These are phyloP conservation scores for Ustilago cynodontis DNA, from an alignment of 1,284 basidiomycete species.

Conservation along the genomic window DNA sequence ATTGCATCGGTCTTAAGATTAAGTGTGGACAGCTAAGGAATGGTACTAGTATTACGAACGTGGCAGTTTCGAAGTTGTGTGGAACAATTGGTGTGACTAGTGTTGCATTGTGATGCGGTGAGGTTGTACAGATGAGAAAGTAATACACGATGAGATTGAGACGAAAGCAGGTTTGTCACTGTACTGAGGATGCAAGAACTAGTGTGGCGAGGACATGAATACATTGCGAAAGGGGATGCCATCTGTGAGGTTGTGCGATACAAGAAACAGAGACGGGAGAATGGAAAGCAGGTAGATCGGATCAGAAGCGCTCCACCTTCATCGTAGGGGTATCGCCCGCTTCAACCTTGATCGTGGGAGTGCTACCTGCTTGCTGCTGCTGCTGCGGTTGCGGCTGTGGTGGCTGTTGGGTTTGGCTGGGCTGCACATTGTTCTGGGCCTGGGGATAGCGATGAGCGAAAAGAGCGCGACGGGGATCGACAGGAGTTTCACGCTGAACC, in stretches of 20 bases:
- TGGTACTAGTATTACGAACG: neutral
- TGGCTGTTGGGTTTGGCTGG: neutral
- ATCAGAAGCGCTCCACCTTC: neutral
- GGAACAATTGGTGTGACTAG: neutral
- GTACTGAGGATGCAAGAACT: neutral
- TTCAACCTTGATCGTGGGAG: neutral
- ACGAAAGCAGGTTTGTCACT: neutral
- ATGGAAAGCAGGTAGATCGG: neutral
- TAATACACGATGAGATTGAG: neutral
- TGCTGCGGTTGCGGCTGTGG: neutral
- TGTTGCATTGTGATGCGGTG: neutral
- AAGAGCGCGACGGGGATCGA: conserved; percentile 10
- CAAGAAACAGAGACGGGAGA: neutral
- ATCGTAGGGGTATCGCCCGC: neutral
- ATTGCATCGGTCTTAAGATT: conserved; percentile 1
- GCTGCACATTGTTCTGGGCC: neutral
- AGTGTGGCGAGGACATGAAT: too few relatives aligned
- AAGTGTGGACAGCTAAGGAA: neutral
- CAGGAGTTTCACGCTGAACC: conserved; percentile 11
- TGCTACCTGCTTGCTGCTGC: neutral
- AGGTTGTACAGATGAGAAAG: neutral
- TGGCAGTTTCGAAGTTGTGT: neutral
- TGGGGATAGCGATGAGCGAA: conserved; percentile 1
- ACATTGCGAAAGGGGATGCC: neutral
- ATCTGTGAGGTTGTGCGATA: neutral